Evolutionary conservation across 768 basidiomycete species (phyloP), one percentile per base, ranked within the genome.

Genomic region (Rubroboletus satanas): DNA sequence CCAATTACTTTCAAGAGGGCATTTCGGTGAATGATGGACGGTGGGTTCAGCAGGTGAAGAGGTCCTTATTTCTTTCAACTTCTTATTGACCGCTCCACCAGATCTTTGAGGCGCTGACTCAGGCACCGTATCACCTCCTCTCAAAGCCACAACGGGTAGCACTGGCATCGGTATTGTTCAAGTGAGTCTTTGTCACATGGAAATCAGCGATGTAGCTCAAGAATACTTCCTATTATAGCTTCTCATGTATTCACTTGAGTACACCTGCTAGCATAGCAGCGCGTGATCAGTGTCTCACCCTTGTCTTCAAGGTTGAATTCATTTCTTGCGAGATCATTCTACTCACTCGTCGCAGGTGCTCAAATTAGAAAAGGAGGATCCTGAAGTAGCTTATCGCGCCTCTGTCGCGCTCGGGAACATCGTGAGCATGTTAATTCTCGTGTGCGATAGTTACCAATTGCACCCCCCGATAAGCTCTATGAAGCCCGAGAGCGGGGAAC

Each of bases 111-210:
- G 72, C 74, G 29, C 62, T 93, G 49, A 63, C 68, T 28, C 74
- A 80, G 41, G 78, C 73, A 7, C 76, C 82, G 1, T 85, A 84
- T 54, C 67, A 74, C 18, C 71, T 74, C 4, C 71, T 91, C 62
- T 81, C 79, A 37, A 94, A 90, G 70, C 73, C 77, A 4, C 88
- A 88, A 46, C 82, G 90, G 31, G 77, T 92, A 4, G 88, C 92
- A 0, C 65, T 94, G 45, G 85, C 89, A 5, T 95, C 94, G 0
- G 73, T 94, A 35, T 71, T 90, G 32, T 85, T 98, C 74, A 98
- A 98, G 96, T 98, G 61, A 63, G 88, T 78, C 17, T 32, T 17
- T 12, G 33, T 54, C 18, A 36, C 32, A 35, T 28, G 12, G 18
- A 46, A 45, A 35, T 55, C 15, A 10, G 38, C 18, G 21, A 36